These are phyloP conservation scores for Tulasnella sp. DNA, from an alignment of 768 basidiomycete species.

Conservation along the genomic window DNA sequence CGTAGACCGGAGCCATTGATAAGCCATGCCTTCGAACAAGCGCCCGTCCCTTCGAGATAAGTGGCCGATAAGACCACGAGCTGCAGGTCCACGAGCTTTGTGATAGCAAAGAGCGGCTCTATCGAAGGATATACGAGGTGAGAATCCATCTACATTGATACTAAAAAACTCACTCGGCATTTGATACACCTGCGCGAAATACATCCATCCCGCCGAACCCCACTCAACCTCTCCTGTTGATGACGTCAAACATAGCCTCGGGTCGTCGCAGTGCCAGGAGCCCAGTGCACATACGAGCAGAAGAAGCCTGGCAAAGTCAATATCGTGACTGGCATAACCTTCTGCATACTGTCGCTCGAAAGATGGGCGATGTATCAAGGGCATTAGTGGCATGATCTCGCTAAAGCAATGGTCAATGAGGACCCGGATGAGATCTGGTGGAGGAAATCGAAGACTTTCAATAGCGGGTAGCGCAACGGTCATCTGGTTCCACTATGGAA, in stretches of 20 bases:
- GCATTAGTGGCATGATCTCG: slow-evolving; percentile 43
- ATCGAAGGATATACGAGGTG: neutral
- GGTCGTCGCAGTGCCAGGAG: slow-evolving; percentile 46
- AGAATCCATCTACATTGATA: too few relatives aligned
- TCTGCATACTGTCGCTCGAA: slow-evolving; percentile 47
- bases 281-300: slow-evolving; percentile 64
- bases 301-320: slow-evolving; percentile 46
- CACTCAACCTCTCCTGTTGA: slow-evolving; percentile 26
- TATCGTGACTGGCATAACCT: slow-evolving; percentile 40
- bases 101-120: slow-evolving; percentile 32
- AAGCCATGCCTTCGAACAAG: neutral
- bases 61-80: slow-evolving; percentile 31
- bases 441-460: slow-evolving; percentile 41
- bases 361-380: slow-evolving; percentile 61
- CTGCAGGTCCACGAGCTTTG: neutral
- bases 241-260: slow-evolving; percentile 37
- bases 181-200: slow-evolving; percentile 52
- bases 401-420: slow-evolving; percentile 60
- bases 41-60: slow-evolving; percentile 40
- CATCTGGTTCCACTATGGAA: slow-evolving; percentile 26
- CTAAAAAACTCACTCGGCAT: slow-evolving; percentile 31
- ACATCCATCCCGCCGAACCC: slow-evolving; percentile 51
- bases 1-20: neutral
- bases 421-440: slow-evolving; percentile 40
- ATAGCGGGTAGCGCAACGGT: slow-evolving; percentile 14